Conservation (phyloP, 352 stramenopile genomes). For the Sclerospora graminicola region DNA sequence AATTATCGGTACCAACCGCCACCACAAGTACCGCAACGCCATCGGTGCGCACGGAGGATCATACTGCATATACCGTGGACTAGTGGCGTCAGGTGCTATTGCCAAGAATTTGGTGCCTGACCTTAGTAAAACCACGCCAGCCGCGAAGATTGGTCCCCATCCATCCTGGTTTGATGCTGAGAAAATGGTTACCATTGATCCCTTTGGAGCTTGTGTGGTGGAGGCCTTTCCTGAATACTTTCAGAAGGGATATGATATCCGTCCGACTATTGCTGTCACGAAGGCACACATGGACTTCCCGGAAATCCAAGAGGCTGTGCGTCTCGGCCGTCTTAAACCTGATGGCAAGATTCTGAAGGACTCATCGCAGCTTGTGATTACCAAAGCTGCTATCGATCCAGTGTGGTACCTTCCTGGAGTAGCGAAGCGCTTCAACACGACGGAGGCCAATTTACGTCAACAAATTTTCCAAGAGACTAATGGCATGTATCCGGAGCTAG, state of each 20-base stretch:
- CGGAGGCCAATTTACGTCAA: conserved; percentile 91
- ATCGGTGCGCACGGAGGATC: conserved; percentile 97
- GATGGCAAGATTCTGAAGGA: conserved; percentile 94
- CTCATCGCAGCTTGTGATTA: conserved; percentile 87
- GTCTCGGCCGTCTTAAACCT: conserved; percentile 87
- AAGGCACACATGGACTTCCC: conserved; percentile 99
- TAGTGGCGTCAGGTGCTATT: conserved; percentile 83
- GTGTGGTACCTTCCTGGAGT: conserved; percentile 99
- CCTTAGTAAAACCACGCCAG: conserved; percentile 90
- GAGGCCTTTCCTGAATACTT: conserved; percentile 91
- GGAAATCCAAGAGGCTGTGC: conserved; percentile 94
- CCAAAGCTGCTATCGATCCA: conserved; percentile 97
- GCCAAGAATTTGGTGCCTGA: conserved; percentile 53
- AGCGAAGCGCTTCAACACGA: conserved; percentile 96
- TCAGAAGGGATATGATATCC: conserved; percentile 96
- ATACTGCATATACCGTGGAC: conserved; percentile 97
- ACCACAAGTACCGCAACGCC: conserved; percentile 94
- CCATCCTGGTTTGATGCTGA: conserved; percentile 92
- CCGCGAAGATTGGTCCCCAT: conserved; percentile 96
- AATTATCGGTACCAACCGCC: conserved; percentile 93
- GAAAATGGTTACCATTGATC: conserved; percentile 86
- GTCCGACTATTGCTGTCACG: conserved; percentile 94
- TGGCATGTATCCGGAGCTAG: conserved; percentile 99
- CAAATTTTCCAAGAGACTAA: conserved; percentile 99
- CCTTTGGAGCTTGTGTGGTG: conserved; percentile 65